Conservation (phyloP, 2,329 filamentous ascomycete species). For the Fusarium pseudocircinatum region DNA sequence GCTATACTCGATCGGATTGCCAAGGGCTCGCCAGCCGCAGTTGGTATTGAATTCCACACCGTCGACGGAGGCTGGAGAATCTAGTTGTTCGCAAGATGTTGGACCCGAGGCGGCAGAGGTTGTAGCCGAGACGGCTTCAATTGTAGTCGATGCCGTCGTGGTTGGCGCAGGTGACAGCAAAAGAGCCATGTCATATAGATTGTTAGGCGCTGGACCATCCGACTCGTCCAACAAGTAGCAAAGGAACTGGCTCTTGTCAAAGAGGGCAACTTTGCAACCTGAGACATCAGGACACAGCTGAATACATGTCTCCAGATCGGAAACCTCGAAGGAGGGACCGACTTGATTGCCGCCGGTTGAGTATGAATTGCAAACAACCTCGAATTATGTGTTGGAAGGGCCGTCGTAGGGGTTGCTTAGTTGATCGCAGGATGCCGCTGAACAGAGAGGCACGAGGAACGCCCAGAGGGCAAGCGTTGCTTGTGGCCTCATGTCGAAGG, state of each 20-base stretch:
- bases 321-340: background rate
- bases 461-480: background rate
- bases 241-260: fast-evolving
- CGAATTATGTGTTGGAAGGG: background rate
- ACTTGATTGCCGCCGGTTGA: background rate
- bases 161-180: background rate
- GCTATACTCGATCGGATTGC: background rate
- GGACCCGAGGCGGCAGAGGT: fast-evolving
- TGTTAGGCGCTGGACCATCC: background rate
- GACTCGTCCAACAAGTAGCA: background rate
- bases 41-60: background rate
- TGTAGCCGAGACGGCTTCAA: background rate
- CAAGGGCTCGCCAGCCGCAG: background rate
- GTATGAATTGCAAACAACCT: background rate
- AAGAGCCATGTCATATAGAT: background rate
- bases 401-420: background rate
- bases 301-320: background rate
- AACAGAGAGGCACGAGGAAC: background rate
- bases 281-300: fast-evolving
- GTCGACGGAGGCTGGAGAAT: fast-evolving
- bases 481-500: background rate
- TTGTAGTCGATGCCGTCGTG: too few species aligned
- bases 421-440: too few species aligned
- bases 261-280: background rate
- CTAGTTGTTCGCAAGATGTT: background rate